These are phyloP conservation scores for Pseudogymnoascus sp. DNA, from an alignment of 2,329 filamentous ascomycete species.

Conservation along the genomic window DNA sequence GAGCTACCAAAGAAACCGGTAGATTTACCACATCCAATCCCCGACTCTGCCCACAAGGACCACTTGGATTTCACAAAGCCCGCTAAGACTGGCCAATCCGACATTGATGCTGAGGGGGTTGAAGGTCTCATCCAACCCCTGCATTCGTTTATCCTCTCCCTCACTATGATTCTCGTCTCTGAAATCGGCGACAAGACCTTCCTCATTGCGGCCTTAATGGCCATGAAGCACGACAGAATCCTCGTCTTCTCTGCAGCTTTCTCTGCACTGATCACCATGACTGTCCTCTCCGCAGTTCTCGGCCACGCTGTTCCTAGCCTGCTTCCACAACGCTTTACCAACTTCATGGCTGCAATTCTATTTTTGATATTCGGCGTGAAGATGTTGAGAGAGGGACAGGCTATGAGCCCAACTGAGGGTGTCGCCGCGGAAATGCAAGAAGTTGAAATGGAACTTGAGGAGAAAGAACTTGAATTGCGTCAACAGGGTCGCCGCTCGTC, in stretches of 20 bases:
- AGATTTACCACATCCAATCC: constrained; percentile 64
- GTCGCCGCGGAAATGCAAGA: constrained; percentile 97
- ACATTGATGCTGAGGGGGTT: constrained; percentile 37
- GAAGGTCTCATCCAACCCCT: constrained; percentile 66
- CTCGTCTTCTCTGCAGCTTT: constrained; percentile 96
- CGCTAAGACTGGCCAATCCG: constrained; percentile 28
- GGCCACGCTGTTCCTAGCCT: constrained; percentile 88
- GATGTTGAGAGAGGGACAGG: constrained; percentile 76
- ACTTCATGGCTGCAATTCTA: constrained; percentile 73
- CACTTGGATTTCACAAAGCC: constrained; percentile 48
- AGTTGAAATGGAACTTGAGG: constrained; percentile 84
- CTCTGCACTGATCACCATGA: constrained; percentile 86
- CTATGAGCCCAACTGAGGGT: constrained; percentile 83
- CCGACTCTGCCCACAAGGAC: constrained; percentile 57
- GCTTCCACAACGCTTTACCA: constrained; percentile 84
- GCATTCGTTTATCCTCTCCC: constrained; percentile 85
- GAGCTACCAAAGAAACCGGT: constrained; percentile 74
- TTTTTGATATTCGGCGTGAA: constrained; percentile 87
- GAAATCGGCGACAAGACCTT: constrained; percentile 99
- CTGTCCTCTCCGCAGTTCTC: constrained; percentile 81
- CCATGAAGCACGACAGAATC: constrained; percentile 92
- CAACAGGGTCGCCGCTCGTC: constrained; percentile 60
- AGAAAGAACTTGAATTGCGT: constrained; percentile 75
- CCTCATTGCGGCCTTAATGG: constrained; percentile 93
- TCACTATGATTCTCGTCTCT: constrained; percentile 96